phyloP scores from a whole-genome alignment of 352 stramenopile species.

The Globisporangium cystogenes region DNA sequence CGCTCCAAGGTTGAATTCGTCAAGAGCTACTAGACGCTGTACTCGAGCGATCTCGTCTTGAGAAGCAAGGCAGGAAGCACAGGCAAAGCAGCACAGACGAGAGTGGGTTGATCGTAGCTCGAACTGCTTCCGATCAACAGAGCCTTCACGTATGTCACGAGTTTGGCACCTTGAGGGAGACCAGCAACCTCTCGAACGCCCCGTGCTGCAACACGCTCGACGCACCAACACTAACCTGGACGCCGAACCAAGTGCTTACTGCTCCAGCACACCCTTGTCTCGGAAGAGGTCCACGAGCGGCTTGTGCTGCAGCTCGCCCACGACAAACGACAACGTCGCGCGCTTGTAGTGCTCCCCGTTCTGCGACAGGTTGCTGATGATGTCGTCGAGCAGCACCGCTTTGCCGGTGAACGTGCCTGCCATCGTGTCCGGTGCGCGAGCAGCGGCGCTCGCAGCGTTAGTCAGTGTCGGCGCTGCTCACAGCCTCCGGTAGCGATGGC shows the following conservation, averaged over 20 bases:
- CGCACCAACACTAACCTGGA: too few species aligned
- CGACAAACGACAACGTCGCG: constrained; percentile 64
- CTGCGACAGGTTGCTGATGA: constrained; percentile 73
- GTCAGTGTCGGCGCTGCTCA: neutral
- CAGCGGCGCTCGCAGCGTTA: neutral
- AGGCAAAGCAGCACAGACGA: too few species aligned
- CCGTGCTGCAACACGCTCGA: neutral
- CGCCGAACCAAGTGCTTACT: neutral
- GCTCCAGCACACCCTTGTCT: constrained; percentile 39
- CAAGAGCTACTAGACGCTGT: too few species aligned
- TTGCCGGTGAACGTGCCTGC: constrained; percentile 72
- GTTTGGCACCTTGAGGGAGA: neutral
- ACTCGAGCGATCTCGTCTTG: too few species aligned
- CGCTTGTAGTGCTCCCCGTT: constrained; percentile 66
- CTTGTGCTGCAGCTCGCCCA: constrained; percentile 82
- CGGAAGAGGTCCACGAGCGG: constrained; percentile 58
- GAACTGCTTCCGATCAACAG: neutral
- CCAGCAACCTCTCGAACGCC: neutral
- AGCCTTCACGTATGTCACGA: neutral
- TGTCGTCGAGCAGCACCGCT: constrained; percentile 77
- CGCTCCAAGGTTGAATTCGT: too few species aligned
- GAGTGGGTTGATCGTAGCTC: too few species aligned
- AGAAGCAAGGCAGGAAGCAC: too few species aligned
- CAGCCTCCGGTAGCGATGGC: neutral
- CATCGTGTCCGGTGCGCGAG: neutral